A percentile compares a stretch with the other conserved stretches of the same genome.
Evolutionary conservation across 2,329 filamentous ascomycete species (phyloP).

Genomic region (Colletotrichum sp.): DNA sequence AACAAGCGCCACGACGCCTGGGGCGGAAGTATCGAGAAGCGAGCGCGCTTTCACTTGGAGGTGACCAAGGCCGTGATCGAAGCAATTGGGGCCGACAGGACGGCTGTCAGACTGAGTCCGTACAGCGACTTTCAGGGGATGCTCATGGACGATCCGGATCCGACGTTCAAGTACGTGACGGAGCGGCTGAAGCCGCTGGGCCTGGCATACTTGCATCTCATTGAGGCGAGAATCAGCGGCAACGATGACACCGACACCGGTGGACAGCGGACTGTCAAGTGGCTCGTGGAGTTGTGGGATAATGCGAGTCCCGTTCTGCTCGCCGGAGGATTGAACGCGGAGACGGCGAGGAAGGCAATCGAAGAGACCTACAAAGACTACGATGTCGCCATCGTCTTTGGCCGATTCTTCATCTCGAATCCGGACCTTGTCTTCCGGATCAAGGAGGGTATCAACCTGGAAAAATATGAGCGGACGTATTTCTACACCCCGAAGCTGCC

Average conservation of each 20-base stretch:
- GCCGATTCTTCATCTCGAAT: slow-evolving; percentile 39
- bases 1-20: slow-evolving; percentile 60
- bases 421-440: slow-evolving; percentile 37
- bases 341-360: slow-evolving; percentile 26
- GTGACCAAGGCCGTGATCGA: slow-evolving; percentile 45
- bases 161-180: slow-evolving; percentile 64
- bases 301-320: slow-evolving; percentile 35
- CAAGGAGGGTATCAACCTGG: slow-evolving; percentile 28
- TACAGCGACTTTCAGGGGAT: slow-evolving; percentile 64
- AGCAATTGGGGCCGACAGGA: slow-evolving; percentile 53
- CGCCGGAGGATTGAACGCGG: slow-evolving; percentile 33
- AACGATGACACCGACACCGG: slow-evolving; percentile 39
- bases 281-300: slow-evolving; percentile 36
- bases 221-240: slow-evolving; percentile 59
- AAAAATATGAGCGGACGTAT: slow-evolving; percentile 30
- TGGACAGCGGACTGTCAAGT: slow-evolving; percentile 20
- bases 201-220: slow-evolving; percentile 62
- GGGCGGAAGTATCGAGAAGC: slow-evolving; percentile 59
- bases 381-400: slow-evolving; percentile 33
- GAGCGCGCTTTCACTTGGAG: slow-evolving; percentile 56
- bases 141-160: slow-evolving; percentile 62
- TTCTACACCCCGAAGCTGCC: slow-evolving; percentile 31
- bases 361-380: slow-evolving; percentile 29
- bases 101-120: slow-evolving; percentile 61
- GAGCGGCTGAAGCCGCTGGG: slow-evolving; percentile 54